phyloP scores from a whole-genome alignment of 768 basidiomycete species.

The Mycena rebaudengoi region DNA sequence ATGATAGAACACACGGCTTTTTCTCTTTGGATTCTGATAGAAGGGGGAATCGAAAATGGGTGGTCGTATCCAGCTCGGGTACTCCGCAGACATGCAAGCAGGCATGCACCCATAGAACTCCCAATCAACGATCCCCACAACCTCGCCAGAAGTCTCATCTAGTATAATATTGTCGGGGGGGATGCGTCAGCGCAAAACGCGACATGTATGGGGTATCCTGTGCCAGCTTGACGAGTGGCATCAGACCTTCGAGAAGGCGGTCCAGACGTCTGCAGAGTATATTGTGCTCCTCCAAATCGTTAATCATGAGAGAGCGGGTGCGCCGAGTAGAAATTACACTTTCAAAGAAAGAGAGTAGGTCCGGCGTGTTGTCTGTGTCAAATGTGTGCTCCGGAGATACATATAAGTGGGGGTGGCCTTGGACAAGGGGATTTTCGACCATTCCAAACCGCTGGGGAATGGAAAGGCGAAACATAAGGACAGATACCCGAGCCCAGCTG shows the following conservation, averaged over 20 bases:
- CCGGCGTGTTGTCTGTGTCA: not conserved
- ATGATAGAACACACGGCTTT: not conserved
- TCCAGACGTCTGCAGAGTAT: not conserved
- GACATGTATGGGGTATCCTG: not conserved
- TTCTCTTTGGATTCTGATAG: not conserved
- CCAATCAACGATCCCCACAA: slow-evolving; percentile 12
- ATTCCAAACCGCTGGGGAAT: not conserved
- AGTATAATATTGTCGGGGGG: not conserved
- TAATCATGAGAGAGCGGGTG: not conserved
- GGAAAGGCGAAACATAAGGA: slow-evolving; percentile 1
- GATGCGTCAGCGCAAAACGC: slow-evolving; percentile 5
- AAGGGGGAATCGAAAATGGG: not conserved
- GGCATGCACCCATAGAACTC: slow-evolving; percentile 6
- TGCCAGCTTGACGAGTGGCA: not conserved
- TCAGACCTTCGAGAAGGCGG: slow-evolving; percentile 1
- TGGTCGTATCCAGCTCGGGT: slow-evolving; percentile 5
- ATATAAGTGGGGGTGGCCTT: not conserved
- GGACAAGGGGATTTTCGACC: not conserved
- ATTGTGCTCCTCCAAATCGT: not conserved
- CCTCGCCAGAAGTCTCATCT: slow-evolving; percentile 2
- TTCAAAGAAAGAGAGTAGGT: not conserved
- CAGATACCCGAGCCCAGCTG: slow-evolving; percentile 1
- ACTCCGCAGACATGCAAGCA: slow-evolving; percentile 1
- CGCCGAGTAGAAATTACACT: not conserved
- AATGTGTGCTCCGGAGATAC: slow-evolving; percentile 4